Percentiles rank a stretch among this genome's conserved stretches.
phyloP scores from a whole-genome alignment of 331 rosid species.

The Phaseolus coccineus region DNA sequence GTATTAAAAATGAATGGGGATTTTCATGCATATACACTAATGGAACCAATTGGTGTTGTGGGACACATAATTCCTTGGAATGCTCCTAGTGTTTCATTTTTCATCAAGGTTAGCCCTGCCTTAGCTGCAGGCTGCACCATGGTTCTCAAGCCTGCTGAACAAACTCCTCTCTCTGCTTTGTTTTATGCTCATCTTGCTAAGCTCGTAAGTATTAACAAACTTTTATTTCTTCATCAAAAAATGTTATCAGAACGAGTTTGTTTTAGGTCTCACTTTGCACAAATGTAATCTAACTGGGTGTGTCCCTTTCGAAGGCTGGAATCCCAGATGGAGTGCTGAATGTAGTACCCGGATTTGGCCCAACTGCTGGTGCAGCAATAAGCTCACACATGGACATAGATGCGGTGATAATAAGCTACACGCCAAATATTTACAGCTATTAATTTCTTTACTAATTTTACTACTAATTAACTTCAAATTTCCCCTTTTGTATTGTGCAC shows the following conservation, averaged over 20 bases:
- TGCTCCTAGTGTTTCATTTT: constrained; percentile 53
- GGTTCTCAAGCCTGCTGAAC: constrained; percentile 87
- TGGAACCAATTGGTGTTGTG: constrained; percentile 83
- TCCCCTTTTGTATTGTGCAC: background rate
- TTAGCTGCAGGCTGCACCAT: constrained; percentile 92
- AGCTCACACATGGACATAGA: constrained; percentile 83
- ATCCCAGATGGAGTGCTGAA: constrained; percentile 84
- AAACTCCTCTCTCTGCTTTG: constrained; percentile 79
- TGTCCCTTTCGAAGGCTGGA: constrained; percentile 63
- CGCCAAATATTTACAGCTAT: background rate
- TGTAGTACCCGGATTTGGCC: constrained; percentile 76
- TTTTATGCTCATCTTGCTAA: constrained; percentile 75
- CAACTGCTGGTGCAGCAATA: constrained; percentile 77
- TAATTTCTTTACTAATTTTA: background rate
- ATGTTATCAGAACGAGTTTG: no score
- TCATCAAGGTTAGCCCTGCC: constrained; percentile 65
- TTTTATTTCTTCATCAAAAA: background rate
- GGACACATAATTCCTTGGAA: constrained; percentile 89
- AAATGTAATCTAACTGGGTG: background rate
- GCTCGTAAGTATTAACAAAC: constrained; percentile 48
- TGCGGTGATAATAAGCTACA: constrained; percentile 47
- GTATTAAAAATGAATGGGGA: constrained; percentile 60
- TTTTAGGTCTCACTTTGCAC: no score
- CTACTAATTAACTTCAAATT: background rate
- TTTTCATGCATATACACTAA: constrained; percentile 67